These are phyloP conservation scores for Zoysia matrella DNA, from an alignment of 202 grass and related monocot genomes.

Conservation along the genomic window DNA sequence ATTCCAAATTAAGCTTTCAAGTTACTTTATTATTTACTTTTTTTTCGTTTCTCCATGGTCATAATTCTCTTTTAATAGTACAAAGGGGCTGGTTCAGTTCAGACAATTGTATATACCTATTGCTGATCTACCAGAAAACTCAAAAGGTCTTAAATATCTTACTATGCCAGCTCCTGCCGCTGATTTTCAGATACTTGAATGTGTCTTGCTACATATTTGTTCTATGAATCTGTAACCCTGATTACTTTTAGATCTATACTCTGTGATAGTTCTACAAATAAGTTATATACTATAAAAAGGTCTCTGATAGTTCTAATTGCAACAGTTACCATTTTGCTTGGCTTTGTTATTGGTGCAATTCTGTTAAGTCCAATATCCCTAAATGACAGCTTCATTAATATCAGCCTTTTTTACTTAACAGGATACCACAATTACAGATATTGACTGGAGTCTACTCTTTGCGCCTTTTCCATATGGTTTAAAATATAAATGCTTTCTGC, in stretches of 20 bases:
- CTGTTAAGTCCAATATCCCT: constrained; percentile 19
- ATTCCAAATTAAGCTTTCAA: constrained; percentile 19
- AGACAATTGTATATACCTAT: neutral
- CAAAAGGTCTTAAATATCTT: neutral
- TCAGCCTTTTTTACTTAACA: constrained; percentile 44
- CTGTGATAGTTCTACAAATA: constrained; percentile 5
- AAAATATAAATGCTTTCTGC: constrained; percentile 57
- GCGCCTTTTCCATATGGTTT: constrained; percentile 59
- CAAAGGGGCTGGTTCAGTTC: neutral
- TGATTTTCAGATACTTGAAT: too few relatives aligned
- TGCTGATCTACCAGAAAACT: neutral
- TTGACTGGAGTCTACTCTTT: constrained; percentile 66
- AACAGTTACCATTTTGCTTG: constrained; percentile 1
- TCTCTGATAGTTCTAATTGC: constrained; percentile 4
- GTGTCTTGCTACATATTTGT: neutral
- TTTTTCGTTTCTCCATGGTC: neutral
- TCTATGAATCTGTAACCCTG: neutral
- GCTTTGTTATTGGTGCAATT: constrained; percentile 12
- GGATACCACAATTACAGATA: constrained; percentile 56
- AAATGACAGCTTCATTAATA: constrained; percentile 36
- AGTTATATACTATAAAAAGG: neutral
- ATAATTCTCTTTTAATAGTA: neutral
- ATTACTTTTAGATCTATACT: constrained; percentile 3
- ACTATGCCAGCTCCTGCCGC: constrained; percentile 1
- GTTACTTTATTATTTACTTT: neutral